A percentile compares a stretch with the other conserved stretches of the same genome.
Evolutionary conservation across 78 protist species (phyloP).

Genomic region (Dictyostelium capitatum): DNA sequence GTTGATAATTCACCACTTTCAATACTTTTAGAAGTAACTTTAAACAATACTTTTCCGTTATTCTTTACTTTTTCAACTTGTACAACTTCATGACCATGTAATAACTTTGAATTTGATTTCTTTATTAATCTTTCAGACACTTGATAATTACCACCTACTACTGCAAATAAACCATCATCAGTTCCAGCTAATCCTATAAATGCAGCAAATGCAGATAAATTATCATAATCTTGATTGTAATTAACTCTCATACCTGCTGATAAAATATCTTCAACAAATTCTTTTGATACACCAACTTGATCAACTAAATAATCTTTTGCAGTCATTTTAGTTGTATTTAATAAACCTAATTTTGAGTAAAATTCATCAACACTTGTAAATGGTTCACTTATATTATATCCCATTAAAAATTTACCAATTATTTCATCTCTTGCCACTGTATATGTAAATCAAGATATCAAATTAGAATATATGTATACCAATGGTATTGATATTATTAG

Average conservation of each 20-base stretch:
- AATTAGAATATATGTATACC: too few species aligned
- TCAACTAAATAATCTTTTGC: constrained; percentile 27
- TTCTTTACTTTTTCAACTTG: constrained; percentile 3
- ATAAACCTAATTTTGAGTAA: constrained; percentile 18
- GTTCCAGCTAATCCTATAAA: constrained; percentile 61
- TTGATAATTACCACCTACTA: constrained; percentile 73
- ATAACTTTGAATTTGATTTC: not conserved
- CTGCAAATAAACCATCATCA: constrained; percentile 43
- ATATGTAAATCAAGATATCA: not conserved
- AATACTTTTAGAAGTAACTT: not conserved
- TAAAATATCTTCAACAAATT: constrained; percentile 45
- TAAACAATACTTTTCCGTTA: not conserved
- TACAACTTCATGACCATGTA: not conserved
- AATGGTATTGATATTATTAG: not conserved
- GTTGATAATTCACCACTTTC: not conserved
- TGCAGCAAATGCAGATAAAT: constrained; percentile 68
- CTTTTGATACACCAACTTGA: constrained; percentile 28
- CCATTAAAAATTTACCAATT: constrained; percentile 27
- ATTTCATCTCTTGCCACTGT: constrained; percentile 28
- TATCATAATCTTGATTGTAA: constrained; percentile 68
- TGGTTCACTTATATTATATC: constrained; percentile 43
- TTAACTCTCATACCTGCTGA: constrained; percentile 62
- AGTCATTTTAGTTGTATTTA: constrained; percentile 18
- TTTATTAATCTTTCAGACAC: constrained; percentile 28
- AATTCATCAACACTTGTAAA: constrained; percentile 52